phyloP scores from a whole-genome alignment of 331 rosid genomes.

The Telfairia occidentalis region DNA sequence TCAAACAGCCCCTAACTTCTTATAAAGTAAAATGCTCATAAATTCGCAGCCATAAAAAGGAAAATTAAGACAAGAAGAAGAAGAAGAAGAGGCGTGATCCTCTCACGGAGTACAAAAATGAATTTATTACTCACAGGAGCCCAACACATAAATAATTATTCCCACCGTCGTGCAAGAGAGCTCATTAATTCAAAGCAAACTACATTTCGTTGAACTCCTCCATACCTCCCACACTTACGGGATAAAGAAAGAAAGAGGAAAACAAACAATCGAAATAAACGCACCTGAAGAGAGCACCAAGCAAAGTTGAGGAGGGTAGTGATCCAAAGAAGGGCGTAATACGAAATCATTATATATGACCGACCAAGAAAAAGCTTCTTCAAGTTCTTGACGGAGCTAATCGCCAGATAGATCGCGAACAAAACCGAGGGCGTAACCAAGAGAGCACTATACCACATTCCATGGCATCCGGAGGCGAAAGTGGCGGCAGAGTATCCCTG shows the following conservation, averaged over 20 bases:
- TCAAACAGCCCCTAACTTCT: not conserved
- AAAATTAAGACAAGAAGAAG: not conserved
- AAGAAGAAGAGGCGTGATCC: not conserved
- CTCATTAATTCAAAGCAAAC: not conserved
- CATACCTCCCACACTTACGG: not conserved
- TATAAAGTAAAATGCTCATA: not conserved
- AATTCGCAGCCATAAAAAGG: not conserved
- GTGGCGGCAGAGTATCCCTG: not conserved
- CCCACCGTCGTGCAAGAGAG: not conserved
- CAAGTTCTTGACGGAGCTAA: slow-evolving; percentile 45
- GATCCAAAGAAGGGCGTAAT: slow-evolving; percentile 55
- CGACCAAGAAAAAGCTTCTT: slow-evolving; percentile 34
- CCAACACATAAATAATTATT: not conserved
- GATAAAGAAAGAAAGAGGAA: not conserved
- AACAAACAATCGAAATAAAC: not conserved
- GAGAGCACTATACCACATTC: slow-evolving; percentile 27
- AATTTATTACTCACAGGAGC: not conserved
- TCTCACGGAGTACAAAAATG: not conserved
- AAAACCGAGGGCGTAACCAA: slow-evolving; percentile 38
- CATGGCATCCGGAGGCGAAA: slow-evolving; percentile 27
- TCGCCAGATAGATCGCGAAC: slow-evolving; percentile 37
- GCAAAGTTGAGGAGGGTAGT: slow-evolving; percentile 45
- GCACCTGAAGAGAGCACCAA: slow-evolving; percentile 60
- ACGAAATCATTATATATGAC: slow-evolving; percentile 36
- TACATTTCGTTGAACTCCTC: not conserved